A percentile compares a stretch with the other conserved stretches of the same genome.
These are phyloP conservation scores for Daldinia eschscholtzii DNA, from an alignment of 2,329 filamentous ascomycete species.

Conservation along the genomic window DNA sequence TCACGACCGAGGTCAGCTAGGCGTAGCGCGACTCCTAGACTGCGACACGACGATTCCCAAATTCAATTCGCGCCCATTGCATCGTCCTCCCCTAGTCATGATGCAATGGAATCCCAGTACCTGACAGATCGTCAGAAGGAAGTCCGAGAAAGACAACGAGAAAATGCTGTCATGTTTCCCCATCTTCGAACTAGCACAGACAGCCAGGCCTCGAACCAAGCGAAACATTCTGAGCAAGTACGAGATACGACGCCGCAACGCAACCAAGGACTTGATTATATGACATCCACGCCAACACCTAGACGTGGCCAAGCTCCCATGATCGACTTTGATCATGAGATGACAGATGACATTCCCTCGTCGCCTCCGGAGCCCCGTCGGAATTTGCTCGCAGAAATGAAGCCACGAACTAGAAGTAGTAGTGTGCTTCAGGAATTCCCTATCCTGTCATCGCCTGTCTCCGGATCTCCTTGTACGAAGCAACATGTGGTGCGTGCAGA, in stretches of 20 bases:
- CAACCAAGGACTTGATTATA: conserved; percentile 60
- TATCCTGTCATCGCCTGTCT: conserved; percentile 67
- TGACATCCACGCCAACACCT: conserved; percentile 72
- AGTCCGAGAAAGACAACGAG: conserved; percentile 78
- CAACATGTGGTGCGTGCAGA: conserved; percentile 44
- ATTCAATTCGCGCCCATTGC: conserved; percentile 79
- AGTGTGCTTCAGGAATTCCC: conserved; percentile 63
- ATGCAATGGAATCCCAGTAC: conserved; percentile 73
- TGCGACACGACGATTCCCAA: conserved; percentile 85
- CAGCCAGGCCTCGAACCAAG: conserved; percentile 28
- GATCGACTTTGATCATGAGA: conserved; percentile 60
- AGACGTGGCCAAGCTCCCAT: conserved; percentile 66
- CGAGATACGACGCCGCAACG: conserved; percentile 62
- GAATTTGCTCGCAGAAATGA: conserved; percentile 66
- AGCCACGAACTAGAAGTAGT: conserved; percentile 60
- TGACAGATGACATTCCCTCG: conserved; percentile 66
- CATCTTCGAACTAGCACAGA: conserved; percentile 69
- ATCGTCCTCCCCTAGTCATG: conserved; percentile 65
- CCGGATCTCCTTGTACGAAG: conserved; percentile 61
- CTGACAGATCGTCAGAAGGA: conserved; percentile 86
- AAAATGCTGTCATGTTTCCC: conserved; percentile 75
- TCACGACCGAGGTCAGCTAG: conserved; percentile 50
- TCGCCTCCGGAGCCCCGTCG: conserved; percentile 69
- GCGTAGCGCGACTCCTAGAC: conserved; percentile 63
- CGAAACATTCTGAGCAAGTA: conserved; percentile 31